Evolutionary conservation across 129 eudicot species (phyloP), one percentile per base, ranked within the genome.

Genomic region (Artemisia tridentata): DNA sequence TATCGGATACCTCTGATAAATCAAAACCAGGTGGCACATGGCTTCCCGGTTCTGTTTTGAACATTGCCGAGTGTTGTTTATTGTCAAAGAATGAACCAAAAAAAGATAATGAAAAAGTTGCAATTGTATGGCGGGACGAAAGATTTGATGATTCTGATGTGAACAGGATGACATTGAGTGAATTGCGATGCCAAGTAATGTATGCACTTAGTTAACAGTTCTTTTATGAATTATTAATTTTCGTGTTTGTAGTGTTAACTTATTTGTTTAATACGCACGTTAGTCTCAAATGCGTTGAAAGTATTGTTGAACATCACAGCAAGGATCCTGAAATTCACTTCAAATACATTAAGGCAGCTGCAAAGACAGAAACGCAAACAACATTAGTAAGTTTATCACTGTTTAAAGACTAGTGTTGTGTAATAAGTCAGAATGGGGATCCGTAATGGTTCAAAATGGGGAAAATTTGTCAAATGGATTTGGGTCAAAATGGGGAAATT

Each of bases 81-180:
- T 50, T 68, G 52, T 55, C 99, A 16, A 80, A 83, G 57, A 71
- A 4, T 75, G 72, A 74, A 78, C 72, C 78, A 0, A 72, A 78
- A 51, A 85, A 87, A 72, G 81, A 67, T 63, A 86, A 86, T 51
- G 81, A 85, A 48, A 79, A 82, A 50, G 43, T 90, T 54, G 97
- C 99, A 6, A 77, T 95, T 31, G 85, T 87, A 47, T 90, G 99
- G 99, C 80, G 88, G 74, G 89, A 90, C 75, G 99, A 95, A 86
- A 82, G 82, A 60, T 69, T 47, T 51, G 96, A 87, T 75, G 78
- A 85, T 79, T 60, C 34, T 21, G 80, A 76, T 65, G 91, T 95
- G 38, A 79, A 80, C 62, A 59, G 46, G 50, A 82, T 89, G 91
- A 95, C 99, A 27, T 43, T 90, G 5, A 90, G 77, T 50, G 88